These are phyloP conservation scores for Calocybe indica DNA, from an alignment of 768 basidiomycete species.

Conservation along the genomic window DNA sequence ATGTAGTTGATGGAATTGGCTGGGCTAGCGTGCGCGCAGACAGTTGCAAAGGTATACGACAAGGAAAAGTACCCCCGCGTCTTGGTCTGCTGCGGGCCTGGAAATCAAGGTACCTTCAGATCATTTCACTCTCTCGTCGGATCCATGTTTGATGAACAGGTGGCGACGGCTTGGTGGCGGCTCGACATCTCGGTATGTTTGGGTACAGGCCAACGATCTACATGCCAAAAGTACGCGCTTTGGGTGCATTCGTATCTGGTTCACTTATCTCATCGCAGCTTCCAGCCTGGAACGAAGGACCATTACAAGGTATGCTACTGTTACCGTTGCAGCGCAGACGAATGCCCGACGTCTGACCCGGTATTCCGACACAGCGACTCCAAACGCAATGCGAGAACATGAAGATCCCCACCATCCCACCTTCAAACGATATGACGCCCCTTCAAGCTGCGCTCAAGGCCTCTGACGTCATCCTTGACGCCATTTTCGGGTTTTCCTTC, in stretches of 20 bases:
- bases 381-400: slow-evolving; percentile 87
- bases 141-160: slow-evolving; percentile 26
- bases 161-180: slow-evolving; percentile 95
- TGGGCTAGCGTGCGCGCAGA: slow-evolving; percentile 89
- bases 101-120: slow-evolving; percentile 67
- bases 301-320: slow-evolving; percentile 64
- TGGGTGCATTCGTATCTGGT: not conserved
- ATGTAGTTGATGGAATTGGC: slow-evolving; percentile 91
- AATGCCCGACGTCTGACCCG: not conserved
- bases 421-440: slow-evolving; percentile 36
- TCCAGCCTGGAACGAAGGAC: slow-evolving; percentile 87
- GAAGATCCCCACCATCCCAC: slow-evolving; percentile 66
- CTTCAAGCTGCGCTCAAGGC: slow-evolving; percentile 46
- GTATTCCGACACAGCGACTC: slow-evolving; percentile 47
- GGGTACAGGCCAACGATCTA: slow-evolving; percentile 87
- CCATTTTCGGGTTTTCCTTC: slow-evolving; percentile 98
- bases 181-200: slow-evolving; percentile 94
- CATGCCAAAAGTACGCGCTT: slow-evolving; percentile 74
- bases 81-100: slow-evolving; percentile 95
- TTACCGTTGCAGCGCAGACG: not conserved
- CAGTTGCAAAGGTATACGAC: slow-evolving; percentile 71
- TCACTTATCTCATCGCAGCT: slow-evolving; percentile 1
- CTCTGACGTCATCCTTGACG: slow-evolving; percentile 86
- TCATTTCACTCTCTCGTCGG: not conserved
- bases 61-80: slow-evolving; percentile 67